phyloP scores from a whole-genome alignment of 148 eudicot species.

The Oxyria digyna region DNA sequence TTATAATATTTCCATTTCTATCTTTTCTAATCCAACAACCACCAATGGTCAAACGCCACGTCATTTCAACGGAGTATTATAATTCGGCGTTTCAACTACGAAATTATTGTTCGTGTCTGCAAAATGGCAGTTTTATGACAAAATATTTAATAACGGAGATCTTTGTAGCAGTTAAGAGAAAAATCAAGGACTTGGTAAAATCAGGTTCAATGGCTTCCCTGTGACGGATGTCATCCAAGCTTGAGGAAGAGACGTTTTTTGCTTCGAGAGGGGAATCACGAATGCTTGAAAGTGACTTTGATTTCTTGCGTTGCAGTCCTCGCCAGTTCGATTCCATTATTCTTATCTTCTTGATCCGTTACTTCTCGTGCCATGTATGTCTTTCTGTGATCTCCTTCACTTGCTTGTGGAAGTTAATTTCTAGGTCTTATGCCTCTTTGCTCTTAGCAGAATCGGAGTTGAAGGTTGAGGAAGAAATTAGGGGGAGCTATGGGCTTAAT shows the following conservation, averaged over 20 bases:
- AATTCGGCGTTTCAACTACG: neutral
- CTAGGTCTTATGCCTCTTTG: neutral
- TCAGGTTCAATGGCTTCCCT: slow-evolving; percentile 6
- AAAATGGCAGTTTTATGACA: slow-evolving; percentile 1
- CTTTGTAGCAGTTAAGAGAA: neutral
- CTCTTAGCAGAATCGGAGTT: neutral
- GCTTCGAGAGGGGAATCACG: neutral
- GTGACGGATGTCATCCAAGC: neutral
- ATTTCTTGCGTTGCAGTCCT: slow-evolving; percentile 4
- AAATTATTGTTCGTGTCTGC: neutral
- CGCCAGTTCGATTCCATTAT: neutral
- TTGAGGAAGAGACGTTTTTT: neutral
- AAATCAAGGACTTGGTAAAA: neutral
- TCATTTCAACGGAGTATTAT: neutral
- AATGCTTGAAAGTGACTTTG: neutral
- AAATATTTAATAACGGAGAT: neutral
- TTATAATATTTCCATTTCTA: neutral
- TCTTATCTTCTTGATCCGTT: slow-evolving; percentile 3
- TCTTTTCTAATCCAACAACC: neutral
- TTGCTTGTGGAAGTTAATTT: neutral
- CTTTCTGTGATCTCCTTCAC: neutral
- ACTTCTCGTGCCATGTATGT: neutral
- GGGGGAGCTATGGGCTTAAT: slow-evolving; percentile 56
- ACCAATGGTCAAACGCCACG: neutral
- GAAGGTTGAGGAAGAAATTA: slow-evolving; percentile 13